Conservation (phyloP, 257 asterid genomes). For the Primulina huaijiensis region DNA sequence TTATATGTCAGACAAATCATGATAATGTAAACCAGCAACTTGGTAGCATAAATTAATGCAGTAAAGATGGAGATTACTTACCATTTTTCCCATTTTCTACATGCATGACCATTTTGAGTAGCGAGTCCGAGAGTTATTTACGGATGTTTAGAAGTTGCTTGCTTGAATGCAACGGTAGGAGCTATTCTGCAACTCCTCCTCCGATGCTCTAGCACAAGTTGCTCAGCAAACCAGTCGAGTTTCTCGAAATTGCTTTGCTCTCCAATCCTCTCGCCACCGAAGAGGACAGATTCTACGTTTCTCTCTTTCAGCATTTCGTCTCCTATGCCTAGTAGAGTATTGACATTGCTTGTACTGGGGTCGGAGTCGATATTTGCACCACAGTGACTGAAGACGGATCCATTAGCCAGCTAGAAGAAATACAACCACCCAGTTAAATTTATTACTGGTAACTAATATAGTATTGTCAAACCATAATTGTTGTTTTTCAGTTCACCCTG, state of each 20-base stretch:
- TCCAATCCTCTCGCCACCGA: conserved; percentile 72
- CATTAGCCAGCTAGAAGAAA: conserved; percentile 49
- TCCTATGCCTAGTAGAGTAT: conserved; percentile 49
- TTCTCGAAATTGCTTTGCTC: conserved; percentile 77
- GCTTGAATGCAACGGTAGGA: conserved; percentile 91
- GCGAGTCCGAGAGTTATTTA: conserved; percentile 16
- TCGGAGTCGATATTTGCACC: conserved; percentile 61
- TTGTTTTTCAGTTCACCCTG: conserved; percentile 15
- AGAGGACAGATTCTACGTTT: conserved; percentile 75
- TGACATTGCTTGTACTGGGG: conserved; percentile 62
- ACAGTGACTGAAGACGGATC: conserved; percentile 56
- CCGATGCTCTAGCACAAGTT: conserved; percentile 88
- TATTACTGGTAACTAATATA: not conserved
- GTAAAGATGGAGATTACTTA: not conserved
- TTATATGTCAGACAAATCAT: not conserved
- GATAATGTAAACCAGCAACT: not conserved
- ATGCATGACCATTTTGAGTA: not conserved
- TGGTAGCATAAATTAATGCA: not conserved
- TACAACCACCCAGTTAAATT: not conserved
- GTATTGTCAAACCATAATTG: conserved; percentile 8
- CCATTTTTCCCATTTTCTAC: conserved; percentile 23
- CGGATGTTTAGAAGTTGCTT: conserved; percentile 42
- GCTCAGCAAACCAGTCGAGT: conserved; percentile 87
- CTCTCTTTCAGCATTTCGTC: conserved; percentile 88
- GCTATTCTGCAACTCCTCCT: conserved; percentile 88